A percentile compares a stretch with the other conserved stretches of the same genome.
Evolutionary conservation across 116 monocot genomes (phyloP).

Genomic region (Zostera marina): DNA sequence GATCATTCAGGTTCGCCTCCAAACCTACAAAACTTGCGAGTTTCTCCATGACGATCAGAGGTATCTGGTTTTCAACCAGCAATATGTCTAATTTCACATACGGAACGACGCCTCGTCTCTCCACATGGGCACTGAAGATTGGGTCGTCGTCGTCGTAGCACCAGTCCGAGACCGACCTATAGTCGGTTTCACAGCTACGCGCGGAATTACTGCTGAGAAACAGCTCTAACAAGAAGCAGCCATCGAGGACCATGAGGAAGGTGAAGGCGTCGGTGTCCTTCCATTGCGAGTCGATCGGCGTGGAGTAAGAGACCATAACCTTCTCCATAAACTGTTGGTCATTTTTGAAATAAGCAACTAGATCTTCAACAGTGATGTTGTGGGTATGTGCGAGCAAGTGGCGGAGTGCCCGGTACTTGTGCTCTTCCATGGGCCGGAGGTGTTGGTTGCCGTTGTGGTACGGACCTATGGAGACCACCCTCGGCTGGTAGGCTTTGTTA

Average conservation of each 20-base stretch:
- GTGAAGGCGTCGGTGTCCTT: not conserved
- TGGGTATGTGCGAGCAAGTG: not conserved
- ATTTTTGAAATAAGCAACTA: not conserved
- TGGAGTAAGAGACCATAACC: not conserved
- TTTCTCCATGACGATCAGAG: slow-evolving; percentile 7
- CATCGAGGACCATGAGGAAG: slow-evolving; percentile 11
- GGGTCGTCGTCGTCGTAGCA: slow-evolving; percentile 5
- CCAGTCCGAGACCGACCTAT: not conserved
- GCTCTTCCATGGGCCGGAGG: slow-evolving; percentile 8
- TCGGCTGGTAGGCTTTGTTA: slow-evolving; percentile 6
- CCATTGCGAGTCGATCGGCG: slow-evolving; percentile 3
- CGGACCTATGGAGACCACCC: slow-evolving; percentile 18
- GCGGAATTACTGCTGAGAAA: too few species aligned
- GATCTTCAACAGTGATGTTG: not conserved
- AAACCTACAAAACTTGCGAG: not conserved
- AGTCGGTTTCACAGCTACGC: not conserved
- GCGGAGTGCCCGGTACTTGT: slow-evolving; percentile 7
- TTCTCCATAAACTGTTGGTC: not conserved
- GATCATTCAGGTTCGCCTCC: slow-evolving; percentile 1
- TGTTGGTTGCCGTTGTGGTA: too few species aligned
- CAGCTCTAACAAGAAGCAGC: too few species aligned
- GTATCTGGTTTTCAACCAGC: too few species aligned
- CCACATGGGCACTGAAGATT: not conserved
- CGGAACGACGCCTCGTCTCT: not conserved
- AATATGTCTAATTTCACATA: slow-evolving; percentile 12